Base-by-base conservation (phyloP, 306 rosid genomes). In the Vigna angularis region DNA sequence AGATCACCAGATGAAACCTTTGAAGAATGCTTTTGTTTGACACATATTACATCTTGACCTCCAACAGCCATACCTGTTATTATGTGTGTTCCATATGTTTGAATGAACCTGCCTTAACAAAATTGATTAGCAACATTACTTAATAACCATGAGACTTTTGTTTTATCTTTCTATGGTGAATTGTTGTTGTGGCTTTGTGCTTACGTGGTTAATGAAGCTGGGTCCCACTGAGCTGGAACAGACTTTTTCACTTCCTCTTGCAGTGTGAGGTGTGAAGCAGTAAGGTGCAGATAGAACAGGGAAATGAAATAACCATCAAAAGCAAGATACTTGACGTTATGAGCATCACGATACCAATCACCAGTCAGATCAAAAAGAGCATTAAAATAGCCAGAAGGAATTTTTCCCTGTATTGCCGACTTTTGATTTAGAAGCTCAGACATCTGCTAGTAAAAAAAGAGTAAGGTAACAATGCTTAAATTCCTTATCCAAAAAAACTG, bases 301-400 rank as follows among this genome's bases (percentile, higher is more conserved):
- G 97, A 88, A 79, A 93, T 86, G 84, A 93, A 93, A 83, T 83
- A 87, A 49, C 93, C 97, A 71, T 93, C 97, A 66, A 93, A 89
- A 64, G 93, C 91, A 73, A 93, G 90, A 84, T 76, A 83, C 72
- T 89, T 90, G 74, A 90, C 83, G 82, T 90, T 91, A 6, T 89
- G 81, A 69, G 87, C 91, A 82, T 93, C 97, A 16, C 82, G 90
- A 51, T 75, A 81, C 97, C 97, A 93, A 76, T 90, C 89, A 32
- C 97, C 97, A 82, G 81, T 87, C 72, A 90, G 83, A 57, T 70
- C 91, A 70, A 93, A 93, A 18, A 90, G 71, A 92, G 83, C 16
- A 95, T 90, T 94, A 26, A 92, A 86, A 88, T 84, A 92, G 56
- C 98, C 98, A 20, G 98, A 94, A 63, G 98, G 98, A 62, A 94